Conservation (phyloP, 371 early-diverging fungal genomes). For the Mortierella sp. region DNA sequence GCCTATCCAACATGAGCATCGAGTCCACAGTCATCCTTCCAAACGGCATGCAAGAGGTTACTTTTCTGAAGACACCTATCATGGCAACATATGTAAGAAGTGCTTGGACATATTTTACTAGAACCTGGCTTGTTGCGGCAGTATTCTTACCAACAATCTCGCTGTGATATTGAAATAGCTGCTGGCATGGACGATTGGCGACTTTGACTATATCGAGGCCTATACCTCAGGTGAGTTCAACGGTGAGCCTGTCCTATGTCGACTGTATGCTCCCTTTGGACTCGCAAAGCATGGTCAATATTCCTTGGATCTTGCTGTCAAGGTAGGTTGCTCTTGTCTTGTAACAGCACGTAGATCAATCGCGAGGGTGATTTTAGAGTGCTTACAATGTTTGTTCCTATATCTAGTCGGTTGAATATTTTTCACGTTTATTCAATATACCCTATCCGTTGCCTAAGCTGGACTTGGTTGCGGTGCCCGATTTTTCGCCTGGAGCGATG, state of each 20-base stretch:
- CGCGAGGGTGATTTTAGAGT: no score
- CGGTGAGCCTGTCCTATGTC: slow-evolving; percentile 70
- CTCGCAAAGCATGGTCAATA: slow-evolving; percentile 78
- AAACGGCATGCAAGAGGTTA: slow-evolving; percentile 60
- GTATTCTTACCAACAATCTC: not conserved
- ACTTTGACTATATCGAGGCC: slow-evolving; percentile 89
- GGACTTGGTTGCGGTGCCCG: slow-evolving; percentile 92
- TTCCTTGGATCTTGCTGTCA: slow-evolving; percentile 79
- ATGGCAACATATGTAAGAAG: slow-evolving; percentile 88
- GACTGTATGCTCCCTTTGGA: slow-evolving; percentile 84
- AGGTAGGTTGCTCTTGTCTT: slow-evolving; percentile 14
- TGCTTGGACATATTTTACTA: not conserved
- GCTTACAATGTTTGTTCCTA: not conserved
- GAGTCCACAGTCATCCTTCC: slow-evolving; percentile 52
- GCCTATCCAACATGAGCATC: slow-evolving; percentile 89
- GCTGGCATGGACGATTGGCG: slow-evolving; percentile 90
- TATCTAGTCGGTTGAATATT: slow-evolving; percentile 47
- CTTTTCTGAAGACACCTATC: slow-evolving; percentile 83
- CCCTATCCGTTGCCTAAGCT: slow-evolving; percentile 91
- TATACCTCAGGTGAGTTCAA: slow-evolving; percentile 64
- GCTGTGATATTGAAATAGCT: slow-evolving; percentile 57
- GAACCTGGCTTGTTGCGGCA: no score
- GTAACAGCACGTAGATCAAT: not conserved
- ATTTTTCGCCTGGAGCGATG: slow-evolving; percentile 91
- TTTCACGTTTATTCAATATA: slow-evolving; percentile 57